Evolutionary conservation across 2,329 filamentous ascomycete species (phyloP).

Genomic region (Diplodia intermedia): DNA sequence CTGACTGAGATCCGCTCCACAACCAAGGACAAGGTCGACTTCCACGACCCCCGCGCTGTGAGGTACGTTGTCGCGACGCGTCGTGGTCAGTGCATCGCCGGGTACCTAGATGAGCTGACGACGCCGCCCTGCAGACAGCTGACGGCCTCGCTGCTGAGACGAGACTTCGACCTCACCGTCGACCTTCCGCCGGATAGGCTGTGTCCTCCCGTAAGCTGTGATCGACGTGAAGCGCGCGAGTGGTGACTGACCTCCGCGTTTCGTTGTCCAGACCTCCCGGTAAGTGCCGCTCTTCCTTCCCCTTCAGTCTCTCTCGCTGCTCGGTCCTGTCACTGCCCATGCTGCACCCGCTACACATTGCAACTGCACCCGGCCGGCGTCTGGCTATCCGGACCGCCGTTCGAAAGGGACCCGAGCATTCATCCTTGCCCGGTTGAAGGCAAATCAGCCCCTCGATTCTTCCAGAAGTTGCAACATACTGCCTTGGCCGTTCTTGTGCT

Average conservation of each 20-base stretch:
- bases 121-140: constrained; percentile 58
- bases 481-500: neutral
- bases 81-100: constrained; percentile 19
- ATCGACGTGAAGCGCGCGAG: constrained; percentile 1
- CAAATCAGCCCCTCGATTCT: neutral
- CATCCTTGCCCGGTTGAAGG: no score
- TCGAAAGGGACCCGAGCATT: no score
- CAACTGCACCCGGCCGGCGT: neutral
- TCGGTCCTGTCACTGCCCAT: neutral
- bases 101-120: constrained; percentile 29
- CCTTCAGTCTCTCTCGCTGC: constrained; percentile 1
- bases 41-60: constrained; percentile 77
- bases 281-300: constrained; percentile 17
- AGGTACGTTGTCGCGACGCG: constrained; percentile 59
- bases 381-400: neutral
- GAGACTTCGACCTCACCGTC: constrained; percentile 76
- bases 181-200: constrained; percentile 78
- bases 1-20: constrained; percentile 32
- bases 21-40: constrained; percentile 71
- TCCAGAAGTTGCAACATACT: neutral
- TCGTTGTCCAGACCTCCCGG: constrained; percentile 37
- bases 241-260: constrained; percentile 38
- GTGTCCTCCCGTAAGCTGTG: constrained; percentile 74
- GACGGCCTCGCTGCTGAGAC: constrained; percentile 76
- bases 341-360: neutral